A percentile compares a stretch with the other conserved stretches of the same genome.
These are phyloP conservation scores for Puccinia horiana DNA, from an alignment of 1,284 basidiomycete species.

Conservation along the genomic window DNA sequence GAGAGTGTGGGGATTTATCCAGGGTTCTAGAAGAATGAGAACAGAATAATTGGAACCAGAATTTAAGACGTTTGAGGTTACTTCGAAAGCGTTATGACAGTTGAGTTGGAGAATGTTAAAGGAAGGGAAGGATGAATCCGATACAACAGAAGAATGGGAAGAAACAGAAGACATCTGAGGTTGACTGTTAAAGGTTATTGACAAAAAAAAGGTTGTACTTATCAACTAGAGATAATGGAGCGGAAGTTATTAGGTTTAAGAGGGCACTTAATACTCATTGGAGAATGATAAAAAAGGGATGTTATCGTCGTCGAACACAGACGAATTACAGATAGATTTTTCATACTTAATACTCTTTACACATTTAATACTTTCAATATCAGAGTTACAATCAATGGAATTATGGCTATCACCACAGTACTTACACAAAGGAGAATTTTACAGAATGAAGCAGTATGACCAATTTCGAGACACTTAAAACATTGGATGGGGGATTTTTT, in stretches of 20 bases:
- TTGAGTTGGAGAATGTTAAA: background rate
- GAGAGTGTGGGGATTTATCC: background rate
- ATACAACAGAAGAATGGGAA: too few species aligned
- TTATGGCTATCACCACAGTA: too few species aligned
- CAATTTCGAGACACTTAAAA: background rate
- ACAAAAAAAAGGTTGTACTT: background rate
- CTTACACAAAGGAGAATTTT: background rate
- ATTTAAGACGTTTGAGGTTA: background rate
- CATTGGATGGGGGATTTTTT: background rate
- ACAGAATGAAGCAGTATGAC: background rate
- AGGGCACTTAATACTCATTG: too few species aligned
- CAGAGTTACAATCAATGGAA: background rate
- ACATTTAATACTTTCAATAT: background rate
- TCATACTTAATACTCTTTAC: background rate
- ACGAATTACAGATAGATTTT: background rate
- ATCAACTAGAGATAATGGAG: background rate
- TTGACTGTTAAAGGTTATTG: too few species aligned
- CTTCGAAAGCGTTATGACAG: background rate
- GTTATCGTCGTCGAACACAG: background rate
- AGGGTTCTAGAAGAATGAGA: background rate
- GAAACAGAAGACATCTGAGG: background rate
- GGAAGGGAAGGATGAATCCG: too few species aligned
- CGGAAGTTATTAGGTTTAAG: background rate
- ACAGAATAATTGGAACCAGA: background rate
- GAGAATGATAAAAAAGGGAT: background rate